A percentile compares a stretch with the other conserved stretches of the same genome.
These are phyloP conservation scores for Lentinula sp. DNA, from an alignment of 768 basidiomycete genomes.

Conservation along the genomic window DNA sequence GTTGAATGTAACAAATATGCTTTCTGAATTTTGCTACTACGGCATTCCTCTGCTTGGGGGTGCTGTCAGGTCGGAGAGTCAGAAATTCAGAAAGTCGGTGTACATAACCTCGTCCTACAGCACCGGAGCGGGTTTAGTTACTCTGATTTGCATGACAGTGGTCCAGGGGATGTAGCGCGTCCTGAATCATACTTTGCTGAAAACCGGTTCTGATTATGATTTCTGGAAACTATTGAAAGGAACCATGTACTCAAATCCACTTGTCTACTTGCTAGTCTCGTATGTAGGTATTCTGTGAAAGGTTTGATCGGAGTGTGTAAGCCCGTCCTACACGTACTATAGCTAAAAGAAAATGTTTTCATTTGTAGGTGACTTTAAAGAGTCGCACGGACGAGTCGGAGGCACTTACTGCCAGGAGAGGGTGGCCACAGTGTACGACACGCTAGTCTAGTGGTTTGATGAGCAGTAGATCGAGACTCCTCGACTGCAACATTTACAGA, in stretches of 20 bases:
- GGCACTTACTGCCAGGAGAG: neutral
- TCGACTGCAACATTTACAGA: neutral
- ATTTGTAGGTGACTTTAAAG: neutral
- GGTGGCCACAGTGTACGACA: neutral
- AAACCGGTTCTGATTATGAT: neutral
- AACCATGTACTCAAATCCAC: neutral
- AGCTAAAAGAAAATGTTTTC: neutral
- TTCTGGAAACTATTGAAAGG: neutral
- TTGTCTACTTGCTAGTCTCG: neutral
- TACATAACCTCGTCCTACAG: neutral
- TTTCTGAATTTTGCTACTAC: no score
- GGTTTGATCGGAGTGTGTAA: neutral
- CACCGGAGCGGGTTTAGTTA: neutral
- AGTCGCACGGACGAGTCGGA: conserved; percentile 2
- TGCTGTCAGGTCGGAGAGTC: neutral
- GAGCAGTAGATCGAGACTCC: neutral
- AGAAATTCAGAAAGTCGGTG: neutral
- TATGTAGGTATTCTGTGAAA: neutral
- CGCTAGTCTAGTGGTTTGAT: neutral
- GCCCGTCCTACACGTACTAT: neutral
- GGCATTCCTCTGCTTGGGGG: no score
- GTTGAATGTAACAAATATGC: no score
- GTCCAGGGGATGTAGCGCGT: neutral
- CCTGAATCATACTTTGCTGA: neutral
- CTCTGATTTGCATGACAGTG: neutral